phyloP scores from a whole-genome alignment of 1,284 basidiomycete species.

The Coniferiporia weirii region DNA sequence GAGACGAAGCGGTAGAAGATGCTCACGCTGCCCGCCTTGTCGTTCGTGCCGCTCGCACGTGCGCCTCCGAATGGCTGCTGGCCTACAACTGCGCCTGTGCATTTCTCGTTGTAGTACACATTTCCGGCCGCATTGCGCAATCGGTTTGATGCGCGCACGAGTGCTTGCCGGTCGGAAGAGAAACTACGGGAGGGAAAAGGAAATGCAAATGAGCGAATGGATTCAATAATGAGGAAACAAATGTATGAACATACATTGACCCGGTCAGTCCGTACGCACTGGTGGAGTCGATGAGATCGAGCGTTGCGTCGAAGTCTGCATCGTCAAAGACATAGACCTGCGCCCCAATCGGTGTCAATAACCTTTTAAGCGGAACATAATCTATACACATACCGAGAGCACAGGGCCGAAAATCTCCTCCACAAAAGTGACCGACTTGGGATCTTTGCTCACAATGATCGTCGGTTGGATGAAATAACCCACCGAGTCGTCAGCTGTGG shows the following conservation, averaged over 20 bases:
- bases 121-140: conserved; percentile 86
- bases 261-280: conserved; percentile 91
- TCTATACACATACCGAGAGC: conserved; percentile 60
- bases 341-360: conserved; percentile 11
- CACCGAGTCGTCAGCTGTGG: conserved; percentile 77
- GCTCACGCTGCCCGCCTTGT: conserved; percentile 91
- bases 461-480: conserved; percentile 96
- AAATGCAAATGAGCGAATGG: conserved; percentile 12
- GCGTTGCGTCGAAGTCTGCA: conserved; percentile 77
- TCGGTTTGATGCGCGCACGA: conserved; percentile 70
- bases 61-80: conserved; percentile 98
- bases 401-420: conserved; percentile 99
- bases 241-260: conserved; percentile 57
- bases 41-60: conserved; percentile 92
- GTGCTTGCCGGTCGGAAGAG: conserved; percentile 70
- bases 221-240: not conserved
- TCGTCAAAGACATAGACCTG: conserved; percentile 86
- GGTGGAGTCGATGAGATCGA: conserved; percentile 83
- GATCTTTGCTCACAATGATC: conserved; percentile 91
- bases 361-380: conserved; percentile 6
- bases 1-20: conserved; percentile 91
- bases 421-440: conserved; percentile 85
- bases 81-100: conserved; percentile 92
- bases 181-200: conserved; percentile 49
- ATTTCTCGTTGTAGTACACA: conserved; percentile 95